Percentiles rank a stretch among this genome's conserved stretches.
Conservation (phyloP, 108 stramenopile species). For the Nitzschia putrida region DNA sequence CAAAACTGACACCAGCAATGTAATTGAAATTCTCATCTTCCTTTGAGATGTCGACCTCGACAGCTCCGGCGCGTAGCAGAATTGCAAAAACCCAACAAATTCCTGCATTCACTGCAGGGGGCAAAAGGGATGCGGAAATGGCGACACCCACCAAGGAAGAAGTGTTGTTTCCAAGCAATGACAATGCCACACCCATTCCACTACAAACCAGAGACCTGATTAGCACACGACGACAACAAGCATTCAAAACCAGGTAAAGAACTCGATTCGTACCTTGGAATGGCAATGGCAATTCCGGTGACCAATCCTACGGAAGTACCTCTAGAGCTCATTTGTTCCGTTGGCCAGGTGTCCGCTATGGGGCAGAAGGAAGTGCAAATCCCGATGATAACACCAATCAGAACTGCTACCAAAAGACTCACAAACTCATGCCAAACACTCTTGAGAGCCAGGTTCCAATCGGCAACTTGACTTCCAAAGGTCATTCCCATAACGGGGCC, state of each 20-base stretch:
- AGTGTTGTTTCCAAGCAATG: slow-evolving; percentile 74
- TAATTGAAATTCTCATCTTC: slow-evolving; percentile 13
- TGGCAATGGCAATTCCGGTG: slow-evolving; percentile 71
- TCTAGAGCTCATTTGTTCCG: slow-evolving; percentile 65
- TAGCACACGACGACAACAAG: slow-evolving; percentile 3
- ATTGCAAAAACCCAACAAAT: slow-evolving; percentile 32
- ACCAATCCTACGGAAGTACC: slow-evolving; percentile 39
- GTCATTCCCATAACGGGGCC: slow-evolving; percentile 61
- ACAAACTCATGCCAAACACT: slow-evolving; percentile 60
- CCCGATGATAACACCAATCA: slow-evolving; percentile 59
- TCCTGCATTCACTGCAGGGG: slow-evolving; percentile 65
- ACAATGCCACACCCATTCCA: slow-evolving; percentile 88
- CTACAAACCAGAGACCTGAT: slow-evolving; percentile 42
- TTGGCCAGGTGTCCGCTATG: slow-evolving; percentile 67
- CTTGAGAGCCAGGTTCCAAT: slow-evolving; percentile 54
- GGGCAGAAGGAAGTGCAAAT: slow-evolving; percentile 27
- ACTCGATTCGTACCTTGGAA: slow-evolving; percentile 34
- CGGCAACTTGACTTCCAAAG: slow-evolving; percentile 69
- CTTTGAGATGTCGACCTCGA: neutral
- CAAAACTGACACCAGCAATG: slow-evolving; percentile 42
- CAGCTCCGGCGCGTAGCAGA: slow-evolving; percentile 10
- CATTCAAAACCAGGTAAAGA: neutral
- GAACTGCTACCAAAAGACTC: slow-evolving; percentile 61
- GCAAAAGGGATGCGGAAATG: slow-evolving; percentile 85
- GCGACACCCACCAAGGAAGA: slow-evolving; percentile 83